phyloP scores from a whole-genome alignment of 108 stramenopile genomes.

The Cyclotella atomus region DNA sequence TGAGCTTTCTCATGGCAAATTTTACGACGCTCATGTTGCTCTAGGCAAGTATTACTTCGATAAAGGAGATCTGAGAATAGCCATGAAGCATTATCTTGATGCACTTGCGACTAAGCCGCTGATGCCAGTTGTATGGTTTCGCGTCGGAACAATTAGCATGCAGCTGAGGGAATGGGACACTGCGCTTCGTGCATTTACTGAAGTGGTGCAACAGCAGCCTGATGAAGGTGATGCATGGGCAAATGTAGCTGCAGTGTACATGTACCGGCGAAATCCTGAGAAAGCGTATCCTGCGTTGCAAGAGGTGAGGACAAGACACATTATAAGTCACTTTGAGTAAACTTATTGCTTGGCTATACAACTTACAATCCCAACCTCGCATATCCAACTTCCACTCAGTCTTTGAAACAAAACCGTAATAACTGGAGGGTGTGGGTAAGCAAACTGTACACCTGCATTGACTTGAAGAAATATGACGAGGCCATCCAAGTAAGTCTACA shows the following conservation, averaged over 20 bases:
- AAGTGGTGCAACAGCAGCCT: conserved; percentile 93
- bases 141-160: conserved; percentile 91
- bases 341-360: too few relatives aligned
- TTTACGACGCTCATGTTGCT: conserved; percentile 84
- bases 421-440: conserved; percentile 90
- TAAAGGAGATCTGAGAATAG: conserved; percentile 64
- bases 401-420: conserved; percentile 72
- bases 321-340: not conserved
- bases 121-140: conserved; percentile 88
- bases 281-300: conserved; percentile 84
- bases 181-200: conserved; percentile 89
- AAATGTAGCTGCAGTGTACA: conserved; percentile 91
- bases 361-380: too few relatives aligned
- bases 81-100: conserved; percentile 63
- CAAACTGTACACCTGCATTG: conserved; percentile 85
- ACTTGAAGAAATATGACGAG: conserved; percentile 85
- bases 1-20: conserved; percentile 81
- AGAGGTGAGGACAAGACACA: too few relatives aligned
- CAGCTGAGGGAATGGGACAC: conserved; percentile 83
- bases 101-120: conserved; percentile 88
- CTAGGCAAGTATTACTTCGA: conserved; percentile 80
- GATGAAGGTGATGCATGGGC: conserved; percentile 95
- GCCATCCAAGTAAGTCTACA: conserved; percentile 60
- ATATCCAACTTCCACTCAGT: conserved; percentile 37
- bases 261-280: conserved; percentile 71